Conservation (phyloP, 1,284 basidiomycete species). For the Cryptococcus wingfieldii region DNA sequence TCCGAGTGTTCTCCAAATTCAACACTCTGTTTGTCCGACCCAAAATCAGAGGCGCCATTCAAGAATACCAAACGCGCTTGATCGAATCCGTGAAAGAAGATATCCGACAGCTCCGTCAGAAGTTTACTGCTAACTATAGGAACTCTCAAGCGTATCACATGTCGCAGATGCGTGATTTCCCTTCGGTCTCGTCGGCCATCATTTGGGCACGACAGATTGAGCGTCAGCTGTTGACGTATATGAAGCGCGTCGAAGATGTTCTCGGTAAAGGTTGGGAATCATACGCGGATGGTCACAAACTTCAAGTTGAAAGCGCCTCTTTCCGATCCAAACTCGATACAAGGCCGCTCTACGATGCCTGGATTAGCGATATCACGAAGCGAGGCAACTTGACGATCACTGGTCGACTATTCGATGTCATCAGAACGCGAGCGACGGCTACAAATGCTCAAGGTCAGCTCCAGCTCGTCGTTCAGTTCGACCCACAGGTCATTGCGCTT, state of each 20-base stretch:
- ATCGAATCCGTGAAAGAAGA: constrained; percentile 98
- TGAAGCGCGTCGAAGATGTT: constrained; percentile 99
- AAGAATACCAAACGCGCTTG: constrained; percentile 97
- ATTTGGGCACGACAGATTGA: constrained; percentile 99
- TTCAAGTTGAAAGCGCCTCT: constrained; percentile 82
- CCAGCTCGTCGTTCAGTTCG: constrained; percentile 92
- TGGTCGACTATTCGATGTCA: constrained; percentile 95
- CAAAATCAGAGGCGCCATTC: constrained; percentile 97
- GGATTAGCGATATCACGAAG: constrained; percentile 90
- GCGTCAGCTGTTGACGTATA: constrained; percentile 89
- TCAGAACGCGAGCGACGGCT: constrained; percentile 60
- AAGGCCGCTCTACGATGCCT: constrained; percentile 87
- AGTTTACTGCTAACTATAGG: constrained; percentile 93
- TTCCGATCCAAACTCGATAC: constrained; percentile 97
- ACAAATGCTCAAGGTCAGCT: constrained; percentile 61
- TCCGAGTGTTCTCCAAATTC: constrained; percentile 97
- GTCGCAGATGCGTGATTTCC: constrained; percentile 95
- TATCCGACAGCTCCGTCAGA: constrained; percentile 90
- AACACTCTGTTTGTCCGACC: constrained; percentile 95
- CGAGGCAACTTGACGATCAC: constrained; percentile 75
- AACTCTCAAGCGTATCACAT: constrained; percentile 95
- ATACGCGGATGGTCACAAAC: constrained; percentile 97
- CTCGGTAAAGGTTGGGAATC: constrained; percentile 97
- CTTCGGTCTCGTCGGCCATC: constrained; percentile 94
- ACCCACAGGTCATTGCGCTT: constrained; percentile 93